Conservation (phyloP, 1,284 basidiomycete genomes). For the Pseudomicrostroma phylloplanum region DNA sequence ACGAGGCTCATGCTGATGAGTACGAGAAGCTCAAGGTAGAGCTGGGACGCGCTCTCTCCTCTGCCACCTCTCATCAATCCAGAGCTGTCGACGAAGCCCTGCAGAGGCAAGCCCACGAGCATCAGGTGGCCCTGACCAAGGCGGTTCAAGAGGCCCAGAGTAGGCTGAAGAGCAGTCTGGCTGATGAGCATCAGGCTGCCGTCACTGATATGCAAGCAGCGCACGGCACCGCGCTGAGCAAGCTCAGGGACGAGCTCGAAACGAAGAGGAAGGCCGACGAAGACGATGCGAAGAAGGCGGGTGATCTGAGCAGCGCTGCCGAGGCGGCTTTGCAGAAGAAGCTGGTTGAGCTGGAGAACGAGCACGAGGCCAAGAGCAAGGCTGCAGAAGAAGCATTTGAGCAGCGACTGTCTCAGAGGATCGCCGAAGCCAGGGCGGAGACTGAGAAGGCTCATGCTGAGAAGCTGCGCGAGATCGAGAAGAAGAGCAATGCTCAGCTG, state of each 20-base stretch:
- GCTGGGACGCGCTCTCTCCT: not conserved
- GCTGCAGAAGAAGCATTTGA: not conserved
- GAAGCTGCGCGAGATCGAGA: conserved; percentile 27
- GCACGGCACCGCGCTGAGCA: conserved; percentile 19
- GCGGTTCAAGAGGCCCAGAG: conserved; percentile 13
- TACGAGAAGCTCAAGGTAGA: conserved; percentile 5
- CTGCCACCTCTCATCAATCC: conserved; percentile 3
- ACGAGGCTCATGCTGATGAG: conserved; percentile 14
- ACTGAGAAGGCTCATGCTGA: conserved; percentile 27
- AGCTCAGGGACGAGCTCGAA: conserved; percentile 20
- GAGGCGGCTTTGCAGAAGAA: no score
- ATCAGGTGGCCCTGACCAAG: not conserved
- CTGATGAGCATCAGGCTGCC: not conserved
- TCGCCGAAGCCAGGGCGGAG: conserved; percentile 23
- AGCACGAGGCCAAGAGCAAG: conserved; percentile 24
- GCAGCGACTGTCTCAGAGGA: conserved; percentile 12
- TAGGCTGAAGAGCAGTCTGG: conserved; percentile 16
- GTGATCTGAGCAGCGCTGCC: conserved; percentile 18
- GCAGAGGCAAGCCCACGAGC: conserved; percentile 17
- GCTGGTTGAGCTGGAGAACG: conserved; percentile 18
- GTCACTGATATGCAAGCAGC: conserved; percentile 15
- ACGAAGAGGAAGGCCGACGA: conserved; percentile 23
- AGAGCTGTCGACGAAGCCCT: conserved; percentile 12
- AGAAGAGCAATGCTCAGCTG: conserved; percentile 22
- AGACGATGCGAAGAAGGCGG: conserved; percentile 22